phyloP scores from a whole-genome alignment of 352 stramenopile genomes.

The Globisporangium heterothallicum region DNA sequence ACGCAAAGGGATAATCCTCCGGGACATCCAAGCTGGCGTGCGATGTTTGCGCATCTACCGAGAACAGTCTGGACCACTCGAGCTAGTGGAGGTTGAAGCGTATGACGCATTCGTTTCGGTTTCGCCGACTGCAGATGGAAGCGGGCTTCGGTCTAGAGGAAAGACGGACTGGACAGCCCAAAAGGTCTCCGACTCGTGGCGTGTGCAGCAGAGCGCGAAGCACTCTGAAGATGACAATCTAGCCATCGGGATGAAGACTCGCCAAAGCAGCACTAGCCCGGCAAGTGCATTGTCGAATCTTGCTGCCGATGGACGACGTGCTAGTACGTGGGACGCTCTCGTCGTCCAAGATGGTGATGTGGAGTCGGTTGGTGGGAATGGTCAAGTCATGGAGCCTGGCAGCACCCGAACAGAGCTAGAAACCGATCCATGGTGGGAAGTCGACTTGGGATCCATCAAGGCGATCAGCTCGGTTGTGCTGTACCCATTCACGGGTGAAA shows the following conservation, averaged over 20 bases:
- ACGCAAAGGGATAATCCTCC: conserved; percentile 37
- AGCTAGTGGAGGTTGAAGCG: conserved; percentile 46
- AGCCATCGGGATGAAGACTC: conserved; percentile 46
- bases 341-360: conserved; percentile 12
- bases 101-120: conserved; percentile 44
- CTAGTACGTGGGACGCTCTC: conserved; percentile 34
- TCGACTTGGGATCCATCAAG: conserved; percentile 45
- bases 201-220: conserved; percentile 40
- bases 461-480: conserved; percentile 43
- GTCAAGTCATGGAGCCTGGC: conserved; percentile 18
- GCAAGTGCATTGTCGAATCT: conserved; percentile 33
- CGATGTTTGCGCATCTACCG: conserved; percentile 49
- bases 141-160: conserved; percentile 35
- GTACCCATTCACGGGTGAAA: conserved; percentile 42
- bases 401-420: conserved; percentile 42
- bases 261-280: conserved; percentile 50
- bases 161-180: conserved; percentile 42
- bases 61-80: conserved; percentile 25
- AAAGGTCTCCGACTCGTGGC: conserved; percentile 39
- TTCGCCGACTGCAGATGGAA: conserved; percentile 35
- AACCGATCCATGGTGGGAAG: conserved; percentile 61
- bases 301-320: conserved; percentile 40
- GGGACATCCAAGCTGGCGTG: conserved; percentile 38
- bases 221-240: conserved; percentile 61
- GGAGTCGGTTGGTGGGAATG: not conserved